phyloP scores from a whole-genome alignment of 805 yeast species.

The Jamesozyma jinghongensis region DNA sequence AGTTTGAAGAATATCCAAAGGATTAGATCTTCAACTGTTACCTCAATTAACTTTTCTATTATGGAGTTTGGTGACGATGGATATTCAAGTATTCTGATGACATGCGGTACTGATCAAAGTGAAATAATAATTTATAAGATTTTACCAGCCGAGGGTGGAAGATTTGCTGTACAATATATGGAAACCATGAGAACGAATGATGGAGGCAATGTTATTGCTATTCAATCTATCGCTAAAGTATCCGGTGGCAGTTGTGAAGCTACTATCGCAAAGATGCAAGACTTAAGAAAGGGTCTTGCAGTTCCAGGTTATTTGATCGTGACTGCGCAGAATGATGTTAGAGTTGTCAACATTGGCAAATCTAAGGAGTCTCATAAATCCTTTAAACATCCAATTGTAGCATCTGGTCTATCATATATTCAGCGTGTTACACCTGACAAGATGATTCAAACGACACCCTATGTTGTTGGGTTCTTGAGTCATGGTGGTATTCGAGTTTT shows the following conservation, averaged over 20 bases:
- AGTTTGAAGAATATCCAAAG: conserved; percentile 23
- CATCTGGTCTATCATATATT: conserved; percentile 45
- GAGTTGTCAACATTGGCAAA: conserved; percentile 53
- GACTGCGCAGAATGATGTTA: conserved; percentile 48
- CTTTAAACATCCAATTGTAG: conserved; percentile 38
- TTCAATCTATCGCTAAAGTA: conserved; percentile 50
- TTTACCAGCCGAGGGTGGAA: conserved; percentile 52
- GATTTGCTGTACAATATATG: conserved; percentile 47
- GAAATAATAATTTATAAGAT: conserved; percentile 57
- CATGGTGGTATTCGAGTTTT: conserved; percentile 39
- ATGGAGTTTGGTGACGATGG: conserved; percentile 58
- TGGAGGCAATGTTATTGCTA: conserved; percentile 38
- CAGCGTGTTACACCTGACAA: conserved; percentile 13
- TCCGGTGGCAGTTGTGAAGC: conserved; percentile 64
- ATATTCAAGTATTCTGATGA: conserved; percentile 60
- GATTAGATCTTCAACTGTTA: conserved; percentile 32
- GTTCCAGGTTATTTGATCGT: conserved; percentile 56
- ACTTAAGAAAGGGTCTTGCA: conserved; percentile 49
- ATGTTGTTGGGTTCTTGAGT: conserved; percentile 37
- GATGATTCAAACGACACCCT: conserved; percentile 36
- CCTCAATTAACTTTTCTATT: conserved; percentile 64
- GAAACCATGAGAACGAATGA: conserved; percentile 42
- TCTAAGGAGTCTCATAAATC: conserved; percentile 56
- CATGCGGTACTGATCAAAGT: conserved; percentile 73
- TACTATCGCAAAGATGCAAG: conserved; percentile 43